phyloP scores from a whole-genome alignment of 2,329 filamentous ascomycete genomes.

The Zasmidium angulare region DNA sequence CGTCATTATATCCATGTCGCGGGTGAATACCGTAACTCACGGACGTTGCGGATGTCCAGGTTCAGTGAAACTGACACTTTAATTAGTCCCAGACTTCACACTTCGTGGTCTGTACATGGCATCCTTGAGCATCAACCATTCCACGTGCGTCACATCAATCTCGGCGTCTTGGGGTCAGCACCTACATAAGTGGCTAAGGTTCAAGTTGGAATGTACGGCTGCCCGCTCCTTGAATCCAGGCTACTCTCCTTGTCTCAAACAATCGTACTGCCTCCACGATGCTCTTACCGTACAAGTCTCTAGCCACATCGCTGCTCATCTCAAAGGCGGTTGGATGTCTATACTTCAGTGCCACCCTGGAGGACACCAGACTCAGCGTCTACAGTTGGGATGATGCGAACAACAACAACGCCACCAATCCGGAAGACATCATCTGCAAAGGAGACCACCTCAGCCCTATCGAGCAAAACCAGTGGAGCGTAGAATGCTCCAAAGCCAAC shows the following conservation, averaged over 20 bases:
- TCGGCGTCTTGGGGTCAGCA: background rate
- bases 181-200: background rate
- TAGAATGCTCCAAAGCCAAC: slow-evolving; percentile 15
- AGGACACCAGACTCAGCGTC: slow-evolving; percentile 16
- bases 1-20: background rate
- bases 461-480: slow-evolving; percentile 11
- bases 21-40: background rate
- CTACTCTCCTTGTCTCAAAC: too few relatives aligned
- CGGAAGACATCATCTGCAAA: slow-evolving; percentile 20
- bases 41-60: background rate
- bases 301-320: slow-evolving; percentile 12
- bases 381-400: slow-evolving; percentile 21
- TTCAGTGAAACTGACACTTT: background rate
- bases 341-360: slow-evolving; percentile 21
- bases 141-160: background rate
- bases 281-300: background rate
- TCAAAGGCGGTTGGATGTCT: slow-evolving; percentile 11
- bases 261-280: too few relatives aligned
- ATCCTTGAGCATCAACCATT: background rate
- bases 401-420: slow-evolving; percentile 18
- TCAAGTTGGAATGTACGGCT: too few relatives aligned
- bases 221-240: too few relatives aligned
- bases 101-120: background rate
- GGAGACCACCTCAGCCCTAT: slow-evolving; percentile 7
- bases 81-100: background rate